phyloP scores from a whole-genome alignment of 306 rosid species.

The Fagus crenata region DNA sequence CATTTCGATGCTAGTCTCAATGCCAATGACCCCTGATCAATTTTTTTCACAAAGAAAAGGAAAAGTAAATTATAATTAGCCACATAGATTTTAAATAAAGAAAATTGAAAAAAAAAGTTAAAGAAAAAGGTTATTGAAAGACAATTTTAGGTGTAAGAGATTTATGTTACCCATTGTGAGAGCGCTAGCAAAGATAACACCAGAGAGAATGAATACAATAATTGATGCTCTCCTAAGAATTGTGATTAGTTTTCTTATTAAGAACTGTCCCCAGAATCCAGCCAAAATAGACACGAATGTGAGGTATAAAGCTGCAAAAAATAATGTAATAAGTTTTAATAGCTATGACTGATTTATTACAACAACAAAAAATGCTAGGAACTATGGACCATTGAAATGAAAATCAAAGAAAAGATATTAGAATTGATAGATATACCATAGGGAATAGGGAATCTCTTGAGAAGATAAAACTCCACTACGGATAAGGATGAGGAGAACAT shows the following conservation, averaged over 20 bases:
- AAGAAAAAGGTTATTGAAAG: not conserved
- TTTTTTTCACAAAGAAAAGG: not conserved
- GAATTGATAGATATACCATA: conserved; percentile 46
- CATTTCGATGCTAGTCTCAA: conserved; percentile 60
- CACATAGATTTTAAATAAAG: not conserved
- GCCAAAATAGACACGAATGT: conserved; percentile 62
- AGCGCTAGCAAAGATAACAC: conserved; percentile 80
- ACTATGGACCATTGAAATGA: not conserved
- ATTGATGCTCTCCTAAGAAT: conserved; percentile 69
- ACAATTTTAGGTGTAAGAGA: not conserved
- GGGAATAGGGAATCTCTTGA: conserved; percentile 84
- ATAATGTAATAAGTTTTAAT: not conserved
- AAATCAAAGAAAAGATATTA: not conserved
- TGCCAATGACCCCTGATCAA: conserved; percentile 64
- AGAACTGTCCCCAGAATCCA: conserved; percentile 81
- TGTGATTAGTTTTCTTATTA: conserved; percentile 56
- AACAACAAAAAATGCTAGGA: too few relatives aligned
- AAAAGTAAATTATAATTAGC: not conserved
- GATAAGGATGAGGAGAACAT: conserved; percentile 83
- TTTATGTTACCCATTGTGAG: conserved; percentile 72
- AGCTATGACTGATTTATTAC: too few relatives aligned
- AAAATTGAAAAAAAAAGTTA: too few relatives aligned
- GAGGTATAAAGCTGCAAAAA: conserved; percentile 69
- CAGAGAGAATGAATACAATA: conserved; percentile 83
- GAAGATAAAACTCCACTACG: conserved; percentile 79